These are phyloP conservation scores for Hypoxylon sp. DNA, from an alignment of 2,329 filamentous ascomycete genomes.

Conservation along the genomic window DNA sequence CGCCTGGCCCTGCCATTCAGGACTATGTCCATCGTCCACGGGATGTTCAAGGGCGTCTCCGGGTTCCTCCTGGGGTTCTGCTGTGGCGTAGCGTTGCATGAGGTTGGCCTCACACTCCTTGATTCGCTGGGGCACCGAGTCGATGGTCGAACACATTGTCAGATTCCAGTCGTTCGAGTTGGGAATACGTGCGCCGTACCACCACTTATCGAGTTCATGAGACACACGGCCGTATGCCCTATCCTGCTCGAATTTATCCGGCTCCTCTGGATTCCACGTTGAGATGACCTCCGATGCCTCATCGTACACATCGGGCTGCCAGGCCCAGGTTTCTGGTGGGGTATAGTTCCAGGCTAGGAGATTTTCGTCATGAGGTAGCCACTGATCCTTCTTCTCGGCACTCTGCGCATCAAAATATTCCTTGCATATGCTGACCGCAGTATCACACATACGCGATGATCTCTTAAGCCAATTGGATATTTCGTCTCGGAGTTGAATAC, in stretches of 20 bases:
- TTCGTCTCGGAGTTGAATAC: slow-evolving; percentile 69
- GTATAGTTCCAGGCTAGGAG: slow-evolving; percentile 69
- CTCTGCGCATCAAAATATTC: slow-evolving; percentile 66
- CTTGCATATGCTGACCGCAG: slow-evolving; percentile 66
- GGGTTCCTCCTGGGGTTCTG: slow-evolving; percentile 53
- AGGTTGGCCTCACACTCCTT: slow-evolving; percentile 71
- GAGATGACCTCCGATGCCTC: slow-evolving; percentile 60
- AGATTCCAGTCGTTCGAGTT: slow-evolving; percentile 71
- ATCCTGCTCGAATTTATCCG: slow-evolving; percentile 71
- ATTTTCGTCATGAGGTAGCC: slow-evolving; percentile 62
- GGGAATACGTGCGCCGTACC: slow-evolving; percentile 70
- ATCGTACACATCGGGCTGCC: slow-evolving; percentile 51
- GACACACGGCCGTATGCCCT: slow-evolving; percentile 71
- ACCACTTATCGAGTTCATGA: slow-evolving; percentile 74
- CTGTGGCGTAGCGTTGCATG: slow-evolving; percentile 65
- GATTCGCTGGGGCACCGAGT: slow-evolving; percentile 68
- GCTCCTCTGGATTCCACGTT: slow-evolving; percentile 64
- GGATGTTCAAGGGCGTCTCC: slow-evolving; percentile 56
- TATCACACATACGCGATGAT: slow-evolving; percentile 69
- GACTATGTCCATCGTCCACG: slow-evolving; percentile 50
- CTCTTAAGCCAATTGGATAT: slow-evolving; percentile 73
- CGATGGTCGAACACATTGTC: slow-evolving; percentile 71
- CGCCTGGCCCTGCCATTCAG: slow-evolving; percentile 56
- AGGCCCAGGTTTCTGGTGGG: slow-evolving; percentile 51
- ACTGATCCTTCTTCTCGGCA: slow-evolving; percentile 62